Evolutionary conservation across 2,329 filamentous ascomycete genomes (phyloP), one percentile per base, ranked within the genome.

Genomic region (Zopfia rhizophila): DNA sequence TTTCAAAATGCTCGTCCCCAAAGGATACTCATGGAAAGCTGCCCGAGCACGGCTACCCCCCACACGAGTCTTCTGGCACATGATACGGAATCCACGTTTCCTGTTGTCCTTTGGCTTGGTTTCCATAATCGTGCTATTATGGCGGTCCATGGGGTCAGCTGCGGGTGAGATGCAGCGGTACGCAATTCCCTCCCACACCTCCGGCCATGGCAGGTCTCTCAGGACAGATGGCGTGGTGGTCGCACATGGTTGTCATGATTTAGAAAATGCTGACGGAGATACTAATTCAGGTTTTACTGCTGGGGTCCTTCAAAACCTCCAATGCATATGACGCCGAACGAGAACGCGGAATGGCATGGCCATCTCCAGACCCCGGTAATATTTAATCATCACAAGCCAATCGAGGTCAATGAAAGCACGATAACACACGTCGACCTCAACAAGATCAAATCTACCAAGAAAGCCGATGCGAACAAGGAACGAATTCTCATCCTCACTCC

Each of bases 301-400:
- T 97, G 91, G 83, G 94, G 94, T 10, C 93, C 94, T 11, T 85
- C 88, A 17, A 97, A 95, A 78, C 85, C 94, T n/a, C 94, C 94
- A 40, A 95, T 96, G 86, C 86, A 94, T 56, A 96, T 99, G 91
- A 85, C 89, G 29, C 78, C 88, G 44, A 97, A 97, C 70, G 94
- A 99, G 70, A 88, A 93, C 72, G 87, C 87, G 52, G 83, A 90
- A 56, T 99, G 94, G 94, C 88, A 89, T 58, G 86, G 85, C 46
- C 92, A 96, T 68, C 79, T 94, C 53, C 87, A 92, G 62, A 97
- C 94, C 3, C 94, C 94, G 37, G 91, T 99, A 60, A 84, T 96
- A 57, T 97, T 96, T 81, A 99, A 99, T 77, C 90, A 93, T 74
- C 94, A 97, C 74, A 86, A 88, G 54, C 88, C 94, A 24, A 81